phyloP scores from a whole-genome alignment of 805 yeast genomes.

The Saccharomycopsis babjevae region DNA sequence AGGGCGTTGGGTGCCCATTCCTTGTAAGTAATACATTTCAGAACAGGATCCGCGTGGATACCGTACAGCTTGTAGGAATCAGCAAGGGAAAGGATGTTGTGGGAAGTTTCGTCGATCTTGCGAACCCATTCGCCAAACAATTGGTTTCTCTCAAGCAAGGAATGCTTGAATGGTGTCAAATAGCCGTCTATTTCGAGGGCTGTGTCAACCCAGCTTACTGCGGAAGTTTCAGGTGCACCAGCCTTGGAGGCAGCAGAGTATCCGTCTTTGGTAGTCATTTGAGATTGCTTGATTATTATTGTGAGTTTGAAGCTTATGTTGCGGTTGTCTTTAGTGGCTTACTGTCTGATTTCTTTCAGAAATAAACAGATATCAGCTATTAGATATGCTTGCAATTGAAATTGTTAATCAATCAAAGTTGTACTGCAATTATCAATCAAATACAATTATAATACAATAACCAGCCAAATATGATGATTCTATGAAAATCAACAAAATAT shows the following conservation, averaged over 20 bases:
- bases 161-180: slow-evolving; percentile 68
- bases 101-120: slow-evolving; percentile 46
- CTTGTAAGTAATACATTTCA: slow-evolving; percentile 48
- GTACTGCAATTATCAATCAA: too few species aligned
- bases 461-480: too few species aligned
- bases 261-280: too few species aligned
- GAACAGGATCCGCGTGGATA: slow-evolving; percentile 45
- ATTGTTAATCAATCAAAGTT: too few species aligned
- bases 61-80: slow-evolving; percentile 72
- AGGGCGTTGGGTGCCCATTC: slow-evolving; percentile 91
- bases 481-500: too few species aligned
- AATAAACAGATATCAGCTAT: too few species aligned
- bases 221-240: background rate
- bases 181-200: slow-evolving; percentile 65
- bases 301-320: too few species aligned
- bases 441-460: too few species aligned
- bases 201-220: background rate
- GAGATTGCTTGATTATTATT: too few species aligned
- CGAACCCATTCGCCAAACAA: slow-evolving; percentile 55
- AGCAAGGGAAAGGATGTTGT: slow-evolving; percentile 61
- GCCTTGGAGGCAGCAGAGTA: background rate
- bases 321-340: too few species aligned
- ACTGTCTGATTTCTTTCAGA: too few species aligned
- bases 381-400: too few species aligned
- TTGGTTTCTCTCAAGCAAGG: slow-evolving; percentile 55